Evolutionary conservation across 306 rosid species (phyloP), one percentile per base, ranked within the genome.

Genomic region (Oemleria cerasiformis): DNA sequence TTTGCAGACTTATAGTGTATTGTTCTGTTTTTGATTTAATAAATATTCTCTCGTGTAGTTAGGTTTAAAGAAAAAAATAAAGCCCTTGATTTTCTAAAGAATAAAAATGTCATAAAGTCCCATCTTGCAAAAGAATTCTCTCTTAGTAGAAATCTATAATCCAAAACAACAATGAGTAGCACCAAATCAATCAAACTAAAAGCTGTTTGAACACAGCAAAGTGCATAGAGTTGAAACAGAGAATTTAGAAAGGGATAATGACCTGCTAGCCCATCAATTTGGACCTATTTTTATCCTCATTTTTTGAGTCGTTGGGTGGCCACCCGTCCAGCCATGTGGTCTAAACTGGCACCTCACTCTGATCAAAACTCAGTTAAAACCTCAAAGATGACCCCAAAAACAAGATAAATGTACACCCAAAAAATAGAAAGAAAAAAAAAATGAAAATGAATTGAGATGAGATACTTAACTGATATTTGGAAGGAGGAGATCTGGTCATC

Each of bases 401-500:
- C 30, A 25, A 25, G 1, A 25, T 25, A 2, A 25, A 25, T 25
- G 2, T 25, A 2, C 30, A 25, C 30, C 30, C 30, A 25, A 25
- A 25, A 25, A 2, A 25, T n/a, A 25, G 2, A 2, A 1, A 25
- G 30, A 2, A 25, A 25, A 25, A 25, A 1, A 25, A 25, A 25
- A 25, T 25, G 30, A 1, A 25, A 25, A 25, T 25, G 1, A 25
- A 25, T 25, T 2, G 30, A 25, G 30, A 25, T 25, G 30, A 25
- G 30, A 25, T 25, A 25, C 21, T 36, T 38, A 3, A 60, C 65
- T 60, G 41, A 63, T 41, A 53, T 53, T n/a, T 53, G 23, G 34
- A 50, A 50, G n/a, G 30, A 43, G 42, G n/a, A 50, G 77, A 74
- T 47, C 7, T 16, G 7, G 78, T 66, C 78, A 17, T 65, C 9